Percentiles rank a stretch among this genome's conserved stretches.
These are phyloP conservation scores for Clitoria ternatea DNA, from an alignment of 306 rosid species.

Conservation along the genomic window DNA sequence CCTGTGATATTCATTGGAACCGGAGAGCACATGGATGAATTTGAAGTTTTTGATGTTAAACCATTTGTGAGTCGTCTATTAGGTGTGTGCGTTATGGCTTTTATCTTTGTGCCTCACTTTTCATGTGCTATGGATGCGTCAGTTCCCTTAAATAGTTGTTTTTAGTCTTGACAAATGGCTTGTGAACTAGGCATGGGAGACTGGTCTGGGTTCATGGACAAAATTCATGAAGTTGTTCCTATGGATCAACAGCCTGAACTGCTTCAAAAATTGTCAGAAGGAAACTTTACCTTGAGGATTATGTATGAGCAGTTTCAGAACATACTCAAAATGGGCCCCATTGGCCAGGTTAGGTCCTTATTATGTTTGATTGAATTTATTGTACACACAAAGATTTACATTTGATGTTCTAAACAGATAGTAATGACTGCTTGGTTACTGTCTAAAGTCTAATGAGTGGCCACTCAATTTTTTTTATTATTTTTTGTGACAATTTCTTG, in stretches of 20 bases:
- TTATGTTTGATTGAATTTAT: neutral
- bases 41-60: slow-evolving; percentile 82
- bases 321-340: slow-evolving; percentile 80
- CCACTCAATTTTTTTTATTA: neutral
- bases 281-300: slow-evolving; percentile 69
- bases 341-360: slow-evolving; percentile 48
- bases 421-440: slow-evolving; percentile 2
- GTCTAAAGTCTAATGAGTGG: neutral
- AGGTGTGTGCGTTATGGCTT: slow-evolving; percentile 35
- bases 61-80: slow-evolving; percentile 86
- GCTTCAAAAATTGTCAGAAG: slow-evolving; percentile 77
- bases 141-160: neutral
- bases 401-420: neutral
- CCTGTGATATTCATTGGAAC: slow-evolving; percentile 83
- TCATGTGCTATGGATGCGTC: neutral
- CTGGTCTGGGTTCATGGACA: slow-evolving; percentile 82
- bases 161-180: neutral
- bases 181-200: slow-evolving; percentile 73
- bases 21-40: slow-evolving; percentile 88
- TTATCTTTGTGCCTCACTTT: neutral
- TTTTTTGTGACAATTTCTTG: neutral
- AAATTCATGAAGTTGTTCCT: slow-evolving; percentile 88
- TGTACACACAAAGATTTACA: neutral
- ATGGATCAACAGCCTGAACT: slow-evolving; percentile 92
- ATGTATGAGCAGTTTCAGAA: slow-evolving; percentile 79